A percentile compares a stretch with the other conserved stretches of the same genome.
Evolutionary conservation across 768 basidiomycete species (phyloP).

Genomic region (Chalciporus pseudorubinellus): DNA sequence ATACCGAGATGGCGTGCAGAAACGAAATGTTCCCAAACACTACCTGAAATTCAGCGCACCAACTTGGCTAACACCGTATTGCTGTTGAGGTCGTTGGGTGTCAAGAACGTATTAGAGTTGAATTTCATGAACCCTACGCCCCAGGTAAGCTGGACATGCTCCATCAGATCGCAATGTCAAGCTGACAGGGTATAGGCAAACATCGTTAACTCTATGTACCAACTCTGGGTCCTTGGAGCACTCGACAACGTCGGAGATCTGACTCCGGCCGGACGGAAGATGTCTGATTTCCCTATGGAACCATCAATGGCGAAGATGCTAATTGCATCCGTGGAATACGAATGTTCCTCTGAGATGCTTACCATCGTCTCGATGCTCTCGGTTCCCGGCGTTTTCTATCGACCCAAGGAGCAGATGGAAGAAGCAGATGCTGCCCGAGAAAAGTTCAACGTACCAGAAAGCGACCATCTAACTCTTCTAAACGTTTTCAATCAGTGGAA

Average conservation of each 20-base stretch:
- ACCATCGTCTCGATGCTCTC: constrained; percentile 99
- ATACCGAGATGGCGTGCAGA: constrained; percentile 94
- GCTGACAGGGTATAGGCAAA: constrained; percentile 59
- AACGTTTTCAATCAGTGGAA: constrained; percentile 99
- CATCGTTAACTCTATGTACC: constrained; percentile 99
- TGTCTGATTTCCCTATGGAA: constrained; percentile 99
- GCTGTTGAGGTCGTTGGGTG: constrained; percentile 91
- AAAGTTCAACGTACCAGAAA: constrained; percentile 98
- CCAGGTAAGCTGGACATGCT: constrained; percentile 51
- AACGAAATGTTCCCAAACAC: constrained; percentile 96
- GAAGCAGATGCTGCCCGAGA: constrained; percentile 97
- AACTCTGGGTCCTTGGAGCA: constrained; percentile 97
- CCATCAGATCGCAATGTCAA: neutral
- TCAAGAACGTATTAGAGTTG: constrained; percentile 96
- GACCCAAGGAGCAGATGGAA: constrained; percentile 96
- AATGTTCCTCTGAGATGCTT: constrained; percentile 92
- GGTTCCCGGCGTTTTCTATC: constrained; percentile 96
- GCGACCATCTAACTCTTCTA: constrained; percentile 91
- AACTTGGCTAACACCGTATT: constrained; percentile 97
- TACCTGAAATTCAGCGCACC: constrained; percentile 95
- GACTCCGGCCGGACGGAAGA: constrained; percentile 88
- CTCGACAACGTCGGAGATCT: constrained; percentile 97
- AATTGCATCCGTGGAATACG: constrained; percentile 84
- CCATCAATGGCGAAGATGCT: constrained; percentile 99
- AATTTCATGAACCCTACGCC: constrained; percentile 99